Evolutionary conservation across 495 filamentous ascomycete genomes (phyloP).

Genomic region (Geopyxis carbonaria): DNA sequence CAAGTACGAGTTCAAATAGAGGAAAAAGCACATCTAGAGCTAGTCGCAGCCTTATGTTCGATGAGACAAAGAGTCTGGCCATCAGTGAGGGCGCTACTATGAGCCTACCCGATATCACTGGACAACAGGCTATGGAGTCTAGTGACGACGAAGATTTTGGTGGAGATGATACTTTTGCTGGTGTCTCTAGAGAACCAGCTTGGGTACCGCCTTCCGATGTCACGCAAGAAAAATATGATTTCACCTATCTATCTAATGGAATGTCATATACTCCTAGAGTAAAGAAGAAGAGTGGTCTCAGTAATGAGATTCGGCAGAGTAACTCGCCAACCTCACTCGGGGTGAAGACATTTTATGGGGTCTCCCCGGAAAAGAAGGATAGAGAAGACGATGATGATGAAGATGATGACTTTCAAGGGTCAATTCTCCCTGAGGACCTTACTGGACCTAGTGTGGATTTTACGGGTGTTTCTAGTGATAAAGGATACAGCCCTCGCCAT

Average conservation of each 20-base stretch:
- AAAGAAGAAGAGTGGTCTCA: slow-evolving; percentile 6
- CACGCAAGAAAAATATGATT: slow-evolving; percentile 1
- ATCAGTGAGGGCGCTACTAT: not conserved
- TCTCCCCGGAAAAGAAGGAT: not conserved
- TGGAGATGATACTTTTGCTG: not conserved
- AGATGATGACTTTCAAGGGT: too few relatives aligned
- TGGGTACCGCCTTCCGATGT: not conserved
- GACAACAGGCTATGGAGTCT: too few relatives aligned
- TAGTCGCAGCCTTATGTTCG: too few relatives aligned
- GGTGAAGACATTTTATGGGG: too few relatives aligned
- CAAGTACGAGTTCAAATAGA: too few relatives aligned
- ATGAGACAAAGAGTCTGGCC: not conserved
- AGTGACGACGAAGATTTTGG: not conserved
- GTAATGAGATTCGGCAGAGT: too few relatives aligned
- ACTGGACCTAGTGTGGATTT: too few relatives aligned
- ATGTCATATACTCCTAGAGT: slow-evolving; percentile 7
- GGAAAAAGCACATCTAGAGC: too few relatives aligned
- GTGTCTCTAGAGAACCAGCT: not conserved
- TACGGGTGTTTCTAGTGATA: too few relatives aligned
- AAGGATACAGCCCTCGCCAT: too few relatives aligned
- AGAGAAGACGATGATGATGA: not conserved
- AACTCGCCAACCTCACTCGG: too few relatives aligned
- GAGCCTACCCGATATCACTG: not conserved
- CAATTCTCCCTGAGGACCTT: too few relatives aligned
- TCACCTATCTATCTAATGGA: slow-evolving; percentile 9